phyloP scores from a whole-genome alignment of 805 yeast species.

The Naumovozyma castellii region DNA sequence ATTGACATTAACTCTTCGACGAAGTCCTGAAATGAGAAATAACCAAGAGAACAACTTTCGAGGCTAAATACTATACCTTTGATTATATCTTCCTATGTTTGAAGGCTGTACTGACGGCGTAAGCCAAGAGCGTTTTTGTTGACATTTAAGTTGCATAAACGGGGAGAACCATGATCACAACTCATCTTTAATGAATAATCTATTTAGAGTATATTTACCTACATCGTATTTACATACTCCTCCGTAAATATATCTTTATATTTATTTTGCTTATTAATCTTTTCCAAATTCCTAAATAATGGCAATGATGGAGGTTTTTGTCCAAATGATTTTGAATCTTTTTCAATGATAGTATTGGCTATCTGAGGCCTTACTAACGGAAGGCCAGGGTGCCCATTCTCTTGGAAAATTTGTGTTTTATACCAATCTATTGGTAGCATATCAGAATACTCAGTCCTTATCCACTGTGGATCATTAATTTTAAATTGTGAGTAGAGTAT shows the following conservation, averaged over 20 bases:
- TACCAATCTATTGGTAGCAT: conserved; percentile 12
- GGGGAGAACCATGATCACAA: too few species aligned
- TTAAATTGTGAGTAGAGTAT: conserved; percentile 24
- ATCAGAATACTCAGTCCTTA: conserved; percentile 9
- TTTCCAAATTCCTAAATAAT: conserved; percentile 54
- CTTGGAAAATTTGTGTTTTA: conserved; percentile 19
- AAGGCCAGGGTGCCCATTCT: conserved; percentile 32
- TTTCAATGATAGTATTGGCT: conserved; percentile 30
- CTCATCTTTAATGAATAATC: neutral
- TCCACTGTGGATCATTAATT: conserved; percentile 24
- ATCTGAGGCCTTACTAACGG: conserved; percentile 37
- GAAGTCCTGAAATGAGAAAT: too few species aligned
- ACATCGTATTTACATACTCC: conserved; percentile 4
- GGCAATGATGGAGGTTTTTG: conserved; percentile 36
- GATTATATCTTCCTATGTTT: too few species aligned
- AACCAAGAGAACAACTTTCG: too few species aligned
- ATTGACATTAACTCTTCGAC: too few species aligned
- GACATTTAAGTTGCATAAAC: too few species aligned
- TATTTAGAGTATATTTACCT: neutral
- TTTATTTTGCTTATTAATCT: conserved; percentile 41
- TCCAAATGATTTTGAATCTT: conserved; percentile 13
- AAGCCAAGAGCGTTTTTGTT: too few species aligned
- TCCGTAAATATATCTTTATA: conserved; percentile 8
- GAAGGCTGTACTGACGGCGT: too few species aligned
- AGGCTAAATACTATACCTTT: too few species aligned